Base-by-base conservation (phyloP, 371 early-diverging fungal genomes). In the Mortierella sp. region DNA sequence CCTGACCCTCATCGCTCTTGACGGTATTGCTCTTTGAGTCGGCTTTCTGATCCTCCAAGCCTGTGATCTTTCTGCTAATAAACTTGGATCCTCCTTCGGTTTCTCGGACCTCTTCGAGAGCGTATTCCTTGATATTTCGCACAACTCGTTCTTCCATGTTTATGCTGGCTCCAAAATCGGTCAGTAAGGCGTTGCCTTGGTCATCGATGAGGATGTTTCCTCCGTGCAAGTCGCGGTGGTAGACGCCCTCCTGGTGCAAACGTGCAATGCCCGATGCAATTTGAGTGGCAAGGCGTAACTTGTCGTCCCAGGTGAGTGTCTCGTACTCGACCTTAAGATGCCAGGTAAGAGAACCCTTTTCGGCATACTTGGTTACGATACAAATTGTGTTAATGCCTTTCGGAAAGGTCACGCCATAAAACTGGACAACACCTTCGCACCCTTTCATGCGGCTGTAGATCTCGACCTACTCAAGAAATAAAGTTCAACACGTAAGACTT, bases 161-260 rank as follows among this genome's bases (percentile, higher is more conserved):
- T 9, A 54, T 60, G 30, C 72, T 74, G 42, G 74, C 71, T 3
- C 79, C 79, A 54, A 79, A 79, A 50, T 79, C 79, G 1, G 79
- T 79, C 56, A 79, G 28, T 59, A 72, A 47, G 58, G 79, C 79
- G n/a, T 79, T 54, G 31, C 72, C 79, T 5, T 55, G 12, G 2
- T 54, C 72, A 30, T 72, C 72, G 24, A 79, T 79, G n/a, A 79
- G 54, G 24, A 79, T 72, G 27, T 79, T 79, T 46, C 79, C 70
- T 24, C 70, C 69, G 41, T 76, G 76, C 43, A 80, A 53, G 26
- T 72, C 72, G 3, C 69, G 56, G 41, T 81, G 81, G 26, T 51
- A 69, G 45, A 81, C 56, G 8, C 68, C 70, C 28, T 66, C 61
- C 14, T 53, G 24, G 26, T 79, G 81, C 10, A 73, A 54, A 14